Base-by-base conservation (phyloP, 495 filamentous ascomycete genomes). In the Penicillium mononematosum region DNA sequence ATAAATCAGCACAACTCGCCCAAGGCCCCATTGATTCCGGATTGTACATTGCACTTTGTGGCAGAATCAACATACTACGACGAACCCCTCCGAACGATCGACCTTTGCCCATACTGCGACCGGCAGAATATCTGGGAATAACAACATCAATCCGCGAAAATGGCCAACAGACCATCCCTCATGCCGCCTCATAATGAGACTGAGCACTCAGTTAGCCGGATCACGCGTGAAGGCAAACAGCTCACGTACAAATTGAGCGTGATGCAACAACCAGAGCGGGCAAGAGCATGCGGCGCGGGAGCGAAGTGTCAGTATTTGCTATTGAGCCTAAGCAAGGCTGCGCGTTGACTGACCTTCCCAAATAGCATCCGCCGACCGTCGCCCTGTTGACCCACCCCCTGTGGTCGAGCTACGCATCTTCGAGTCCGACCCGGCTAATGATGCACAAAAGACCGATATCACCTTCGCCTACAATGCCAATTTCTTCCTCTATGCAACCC, bases 391-490 rank as follows among this genome's bases (percentile, higher is more conserved):
- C 72, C 93, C 94, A 55, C 94, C 94, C 19, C 94, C 94, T 8
- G 92, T 98, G 34, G 91, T 98, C n/a, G 90, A 95, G 71, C 74
- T 98, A 50, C 88, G 86, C 50, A 87, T 98, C 47, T 92, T 85
- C 59, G 88, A 96, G 66, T 91, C 88, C 25, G 84, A 88, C n/a
- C 78, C 76, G 25, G 73, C 72, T 50, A 76, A 77, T 31, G 76
- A 81, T 20, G 57, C 73, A 49, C 74, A 74, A 43, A 79, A 69
- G 51, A 85, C 84, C 53, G 89, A 94, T 62, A 88, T 96, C 64
- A 98, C 94, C 7, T 96, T 94, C 69, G 79, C 84, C 55, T 92
- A 96, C 75, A 93, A 96, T 66, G 92, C 93, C 66, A 96, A 96
- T 73, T 98, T 97, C 81, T 97, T 98, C 76, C 88, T 97, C 49